These are phyloP conservation scores for Lodderomyces beijingensis DNA, from an alignment of 1,139 yeast species.

Conservation along the genomic window DNA sequence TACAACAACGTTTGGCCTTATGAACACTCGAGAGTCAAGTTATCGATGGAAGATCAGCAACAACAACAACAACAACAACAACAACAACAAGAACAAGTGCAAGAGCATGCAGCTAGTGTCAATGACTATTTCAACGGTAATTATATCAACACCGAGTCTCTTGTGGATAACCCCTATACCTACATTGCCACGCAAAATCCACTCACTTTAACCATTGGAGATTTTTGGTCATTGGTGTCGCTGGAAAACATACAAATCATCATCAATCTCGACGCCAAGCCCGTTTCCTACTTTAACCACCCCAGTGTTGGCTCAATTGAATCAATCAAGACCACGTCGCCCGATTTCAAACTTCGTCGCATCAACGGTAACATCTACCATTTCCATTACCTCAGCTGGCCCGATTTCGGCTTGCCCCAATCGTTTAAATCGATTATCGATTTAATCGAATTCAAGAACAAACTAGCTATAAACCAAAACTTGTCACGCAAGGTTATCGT, in stretches of 20 bases:
- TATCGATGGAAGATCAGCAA: constrained; percentile 11
- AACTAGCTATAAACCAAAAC: constrained; percentile 19
- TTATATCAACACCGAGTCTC: constrained; percentile 23
- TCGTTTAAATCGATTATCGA: constrained; percentile 49
- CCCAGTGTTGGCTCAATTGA: constrained; percentile 1
- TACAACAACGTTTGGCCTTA: constrained; percentile 46
- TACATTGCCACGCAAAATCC: constrained; percentile 48
- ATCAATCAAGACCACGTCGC: constrained; percentile 1
- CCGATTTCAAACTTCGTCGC: constrained; percentile 16
- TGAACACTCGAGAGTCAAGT: constrained; percentile 42
- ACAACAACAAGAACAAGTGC: constrained; percentile 11
- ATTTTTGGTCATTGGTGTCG: constrained; percentile 44
- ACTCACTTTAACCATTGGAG: constrained; percentile 33
- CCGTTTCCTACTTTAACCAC: constrained; percentile 10
- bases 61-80: constrained; percentile 1
- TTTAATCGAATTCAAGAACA: constrained; percentile 48
- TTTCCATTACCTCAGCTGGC: constrained; percentile 72
- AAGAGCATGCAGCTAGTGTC: not conserved
- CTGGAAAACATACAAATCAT: constrained; percentile 59
- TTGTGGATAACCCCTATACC: constrained; percentile 16
- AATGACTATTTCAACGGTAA: constrained; percentile 46
- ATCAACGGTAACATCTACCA: constrained; percentile 43
- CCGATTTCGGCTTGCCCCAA: constrained; percentile 72
- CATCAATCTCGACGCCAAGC: constrained; percentile 57
- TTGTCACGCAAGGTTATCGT: constrained; percentile 28